Conservation (phyloP, 139 green algal genomes). For the Chlorella vulgaris region DNA sequence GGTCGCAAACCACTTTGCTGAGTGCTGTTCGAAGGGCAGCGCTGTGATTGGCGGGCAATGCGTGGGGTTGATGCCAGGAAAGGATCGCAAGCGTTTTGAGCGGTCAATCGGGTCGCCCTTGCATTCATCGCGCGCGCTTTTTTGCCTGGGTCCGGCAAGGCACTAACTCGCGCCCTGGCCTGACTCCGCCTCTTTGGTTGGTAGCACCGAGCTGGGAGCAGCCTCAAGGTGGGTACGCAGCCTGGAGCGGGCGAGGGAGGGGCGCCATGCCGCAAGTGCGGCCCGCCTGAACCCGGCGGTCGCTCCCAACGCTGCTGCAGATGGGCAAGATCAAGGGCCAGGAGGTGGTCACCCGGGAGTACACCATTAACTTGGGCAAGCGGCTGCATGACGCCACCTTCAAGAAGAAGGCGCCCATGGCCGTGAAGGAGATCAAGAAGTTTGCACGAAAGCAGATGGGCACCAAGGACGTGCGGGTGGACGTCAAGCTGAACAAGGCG, state of each 20-base stretch:
- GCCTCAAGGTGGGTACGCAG: neutral
- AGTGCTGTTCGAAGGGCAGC: too few relatives aligned
- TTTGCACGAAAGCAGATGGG: conserved; percentile 97
- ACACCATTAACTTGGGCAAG: conserved; percentile 99
- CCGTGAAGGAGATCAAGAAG: conserved; percentile 96
- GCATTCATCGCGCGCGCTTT: neutral
- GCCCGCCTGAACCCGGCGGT: neutral
- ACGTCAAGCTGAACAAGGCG: conserved; percentile 99
- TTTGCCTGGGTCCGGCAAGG: neutral
- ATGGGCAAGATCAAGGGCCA: conserved; percentile 81
- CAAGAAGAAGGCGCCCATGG: conserved; percentile 95
- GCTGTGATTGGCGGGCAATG: too few relatives aligned
- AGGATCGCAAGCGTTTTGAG: too few relatives aligned
- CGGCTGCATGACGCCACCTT: conserved; percentile 91
- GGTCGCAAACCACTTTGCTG: too few relatives aligned
- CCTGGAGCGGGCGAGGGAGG: neutral
- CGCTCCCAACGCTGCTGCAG: conserved; percentile 24
- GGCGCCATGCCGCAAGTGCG: neutral
- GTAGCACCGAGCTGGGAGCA: neutral
- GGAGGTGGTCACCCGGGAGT: conserved; percentile 92
- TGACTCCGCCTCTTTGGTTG: neutral
- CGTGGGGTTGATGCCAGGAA: too few relatives aligned
- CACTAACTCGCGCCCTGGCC: neutral
- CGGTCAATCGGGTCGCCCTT: neutral
- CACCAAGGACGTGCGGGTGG: conserved; percentile 95